Percentiles rank a stretch among this genome's conserved stretches.
Conservation (phyloP, 768 basidiomycete species). For the Gloeostereum incarnatum region DNA sequence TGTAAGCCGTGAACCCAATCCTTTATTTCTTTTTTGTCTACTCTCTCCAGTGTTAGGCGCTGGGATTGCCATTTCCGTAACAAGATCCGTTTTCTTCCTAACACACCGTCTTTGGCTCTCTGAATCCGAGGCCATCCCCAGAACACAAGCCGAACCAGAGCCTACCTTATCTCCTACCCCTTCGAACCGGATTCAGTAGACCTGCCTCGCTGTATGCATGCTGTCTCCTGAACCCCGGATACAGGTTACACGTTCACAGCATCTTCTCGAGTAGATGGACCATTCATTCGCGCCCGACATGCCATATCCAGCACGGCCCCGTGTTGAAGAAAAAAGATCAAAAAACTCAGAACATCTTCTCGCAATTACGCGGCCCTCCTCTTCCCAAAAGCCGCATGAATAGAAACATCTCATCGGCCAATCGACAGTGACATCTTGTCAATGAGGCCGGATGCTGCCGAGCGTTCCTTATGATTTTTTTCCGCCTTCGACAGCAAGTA, state of each 20-base stretch:
- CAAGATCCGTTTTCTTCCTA: constrained; percentile 3
- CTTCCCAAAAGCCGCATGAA: constrained; percentile 3
- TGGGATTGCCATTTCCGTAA: constrained; percentile 5
- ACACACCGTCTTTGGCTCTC: not conserved
- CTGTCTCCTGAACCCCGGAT: constrained; percentile 59
- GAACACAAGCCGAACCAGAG: constrained; percentile 4
- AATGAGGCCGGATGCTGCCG: constrained; percentile 9
- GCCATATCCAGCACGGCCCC: constrained; percentile 46
- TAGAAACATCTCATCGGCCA: constrained; percentile 2
- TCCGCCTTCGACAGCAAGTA: constrained; percentile 12
- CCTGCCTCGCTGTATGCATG: constrained; percentile 60
- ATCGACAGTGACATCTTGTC: constrained; percentile 8
- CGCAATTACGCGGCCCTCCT: constrained; percentile 3
- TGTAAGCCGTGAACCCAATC: not conserved
- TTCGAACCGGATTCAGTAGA: constrained; percentile 49
- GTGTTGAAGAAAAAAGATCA: constrained; percentile 13
- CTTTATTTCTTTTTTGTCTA: constrained; percentile 2
- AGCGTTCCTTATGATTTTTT: constrained; percentile 5
- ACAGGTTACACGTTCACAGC: constrained; percentile 53
- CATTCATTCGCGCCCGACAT: constrained; percentile 43
- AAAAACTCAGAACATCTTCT: constrained; percentile 12
- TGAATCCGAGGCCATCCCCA: not conserved
- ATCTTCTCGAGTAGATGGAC: constrained; percentile 32
- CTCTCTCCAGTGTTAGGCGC: not conserved
- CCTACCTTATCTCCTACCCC: constrained; percentile 45